These are phyloP conservation scores for Cutaneotrichosporon daszewskae DNA, from an alignment of 1,284 basidiomycete species.

Conservation along the genomic window DNA sequence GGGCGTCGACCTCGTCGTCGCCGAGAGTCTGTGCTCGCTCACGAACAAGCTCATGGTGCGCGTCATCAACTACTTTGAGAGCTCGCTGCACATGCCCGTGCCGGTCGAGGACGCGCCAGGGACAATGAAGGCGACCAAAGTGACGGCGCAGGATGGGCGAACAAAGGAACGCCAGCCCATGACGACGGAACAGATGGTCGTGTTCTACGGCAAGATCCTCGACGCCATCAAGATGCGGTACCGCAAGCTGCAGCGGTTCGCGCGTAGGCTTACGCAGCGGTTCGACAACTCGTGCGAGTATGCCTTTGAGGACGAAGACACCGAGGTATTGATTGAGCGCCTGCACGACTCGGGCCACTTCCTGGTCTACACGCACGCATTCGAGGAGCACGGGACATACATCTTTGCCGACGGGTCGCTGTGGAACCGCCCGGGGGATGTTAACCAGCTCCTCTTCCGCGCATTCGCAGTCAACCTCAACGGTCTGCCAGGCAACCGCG, in stretches of 20 bases:
- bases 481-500: slow-evolving; percentile 3
- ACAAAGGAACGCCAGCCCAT: slow-evolving; percentile 50
- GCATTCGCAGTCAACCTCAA: slow-evolving; percentile 58
- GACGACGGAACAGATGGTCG: slow-evolving; percentile 73
- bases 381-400: slow-evolving; percentile 90
- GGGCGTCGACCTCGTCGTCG: slow-evolving; percentile 85
- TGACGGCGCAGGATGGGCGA: slow-evolving; percentile 3
- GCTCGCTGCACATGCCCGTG: slow-evolving; percentile 76
- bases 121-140: background rate
- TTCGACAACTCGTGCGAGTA: slow-evolving; percentile 98
- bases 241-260: slow-evolving; percentile 88
- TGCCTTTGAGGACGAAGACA: slow-evolving; percentile 68
- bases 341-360: slow-evolving; percentile 86
- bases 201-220: slow-evolving; percentile 88
- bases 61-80: slow-evolving; percentile 88
- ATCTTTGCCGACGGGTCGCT: slow-evolving; percentile 81
- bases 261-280: slow-evolving; percentile 71
- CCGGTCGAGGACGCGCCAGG: slow-evolving; percentile 5
- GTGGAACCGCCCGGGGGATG: slow-evolving; percentile 71
- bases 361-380: slow-evolving; percentile 83
- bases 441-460: slow-evolving; percentile 74
- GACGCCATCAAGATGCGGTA: slow-evolving; percentile 90
- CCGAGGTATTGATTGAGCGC: slow-evolving; percentile 73
- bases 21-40: slow-evolving; percentile 84
- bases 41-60: slow-evolving; percentile 86